Conservation (phyloP, 257 asterid species). For the Henckelia pumila region DNA sequence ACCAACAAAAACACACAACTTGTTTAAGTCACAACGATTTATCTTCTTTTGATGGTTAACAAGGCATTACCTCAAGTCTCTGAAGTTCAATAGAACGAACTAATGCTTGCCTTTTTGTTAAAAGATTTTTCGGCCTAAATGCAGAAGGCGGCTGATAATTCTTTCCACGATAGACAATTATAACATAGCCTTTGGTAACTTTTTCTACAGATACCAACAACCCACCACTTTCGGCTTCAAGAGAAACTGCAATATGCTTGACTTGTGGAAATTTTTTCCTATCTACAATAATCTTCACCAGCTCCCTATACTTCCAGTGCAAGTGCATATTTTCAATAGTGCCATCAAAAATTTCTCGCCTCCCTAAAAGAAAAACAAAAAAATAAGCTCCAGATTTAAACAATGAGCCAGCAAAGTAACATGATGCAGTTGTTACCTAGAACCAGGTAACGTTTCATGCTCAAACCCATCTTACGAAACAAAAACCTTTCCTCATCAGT, state of each 20-base stretch:
- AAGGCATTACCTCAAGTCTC: conserved; percentile 69
- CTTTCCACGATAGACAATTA: conserved; percentile 84
- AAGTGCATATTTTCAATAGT: conserved; percentile 92
- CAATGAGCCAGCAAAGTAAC: not conserved
- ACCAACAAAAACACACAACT: conserved; percentile 3
- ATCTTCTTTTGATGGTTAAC: conserved; percentile 2
- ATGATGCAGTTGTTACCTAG: conserved; percentile 49
- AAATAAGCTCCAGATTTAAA: conserved; percentile 13
- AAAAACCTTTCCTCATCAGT: conserved; percentile 82
- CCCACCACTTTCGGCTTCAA: conserved; percentile 97
- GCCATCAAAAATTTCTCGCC: conserved; percentile 84
- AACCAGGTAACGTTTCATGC: conserved; percentile 81
- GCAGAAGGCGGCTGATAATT: conserved; percentile 69
- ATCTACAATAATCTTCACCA: conserved; percentile 74
- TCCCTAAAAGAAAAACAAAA: conserved; percentile 45
- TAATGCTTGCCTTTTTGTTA: conserved; percentile 86
- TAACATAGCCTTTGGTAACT: conserved; percentile 63
- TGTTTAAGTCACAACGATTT: not conserved
- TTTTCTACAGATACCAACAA: conserved; percentile 77
- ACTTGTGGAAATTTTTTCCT: conserved; percentile 62
- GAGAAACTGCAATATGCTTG: conserved; percentile 70
- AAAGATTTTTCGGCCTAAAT: conserved; percentile 67
- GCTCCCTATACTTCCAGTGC: conserved; percentile 92
- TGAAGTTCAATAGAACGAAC: conserved; percentile 92
- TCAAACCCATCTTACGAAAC: conserved; percentile 75